A percentile compares a stretch with the other conserved stretches of the same genome.
Conservation (phyloP, 176 grass and related monocot genomes). For the Aegilops speltoides region DNA sequence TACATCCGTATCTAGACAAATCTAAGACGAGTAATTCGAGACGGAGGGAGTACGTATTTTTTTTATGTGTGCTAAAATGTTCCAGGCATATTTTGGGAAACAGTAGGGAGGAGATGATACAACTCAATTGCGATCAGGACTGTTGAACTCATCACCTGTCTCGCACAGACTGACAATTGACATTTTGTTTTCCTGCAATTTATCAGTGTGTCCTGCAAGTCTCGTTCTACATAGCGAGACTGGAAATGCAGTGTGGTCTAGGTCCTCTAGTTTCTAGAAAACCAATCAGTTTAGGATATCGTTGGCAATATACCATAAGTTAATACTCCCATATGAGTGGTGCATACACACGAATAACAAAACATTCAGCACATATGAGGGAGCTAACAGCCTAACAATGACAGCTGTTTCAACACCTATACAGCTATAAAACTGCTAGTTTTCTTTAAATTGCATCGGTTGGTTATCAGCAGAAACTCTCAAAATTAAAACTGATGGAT, state of each 20-base stretch:
- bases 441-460: not conserved
- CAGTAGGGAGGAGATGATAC: not conserved
- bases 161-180: not conserved
- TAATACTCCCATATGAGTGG: not conserved
- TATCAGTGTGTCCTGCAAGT: not conserved
- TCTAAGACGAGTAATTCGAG: no score
- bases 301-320: not conserved
- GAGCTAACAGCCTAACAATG: not conserved
- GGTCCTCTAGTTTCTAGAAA: not conserved
- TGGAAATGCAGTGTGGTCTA: not conserved
- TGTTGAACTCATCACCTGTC: not conserved
- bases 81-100: not conserved
- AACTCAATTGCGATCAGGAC: not conserved
- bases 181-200: not conserved
- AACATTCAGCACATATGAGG: not conserved
- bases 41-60: not conserved
- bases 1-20: no score
- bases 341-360: not conserved
- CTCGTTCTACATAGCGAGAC: not conserved
- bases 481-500: not conserved
- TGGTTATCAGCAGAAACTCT: not conserved
- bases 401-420: not conserved
- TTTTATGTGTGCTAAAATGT: conserved; percentile 26
- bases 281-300: not conserved
- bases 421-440: not conserved